These are phyloP conservation scores for Pyrus hybrid DNA, from an alignment of 331 rosid genomes.

Conservation along the genomic window DNA sequence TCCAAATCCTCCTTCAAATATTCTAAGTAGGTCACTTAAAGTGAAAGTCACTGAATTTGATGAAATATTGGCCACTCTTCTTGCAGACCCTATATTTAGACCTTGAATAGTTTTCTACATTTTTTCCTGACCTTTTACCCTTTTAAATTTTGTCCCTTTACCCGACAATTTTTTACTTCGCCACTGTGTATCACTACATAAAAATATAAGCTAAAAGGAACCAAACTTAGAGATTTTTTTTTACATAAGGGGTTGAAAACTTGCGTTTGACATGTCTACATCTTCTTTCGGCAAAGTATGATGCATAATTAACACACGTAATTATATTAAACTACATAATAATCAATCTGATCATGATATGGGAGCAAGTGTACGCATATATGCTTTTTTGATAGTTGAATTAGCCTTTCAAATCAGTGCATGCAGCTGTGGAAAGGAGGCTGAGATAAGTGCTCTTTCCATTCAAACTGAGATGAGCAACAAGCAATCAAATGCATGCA, in stretches of 20 bases:
- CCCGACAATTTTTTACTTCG: too few species aligned
- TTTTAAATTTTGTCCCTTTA: too few species aligned
- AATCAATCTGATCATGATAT: not conserved
- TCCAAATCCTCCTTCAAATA: too few species aligned
- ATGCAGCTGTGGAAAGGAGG: constrained; percentile 9
- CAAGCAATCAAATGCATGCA: not conserved
- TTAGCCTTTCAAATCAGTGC: constrained; percentile 32
- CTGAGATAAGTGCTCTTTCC: constrained; percentile 40
- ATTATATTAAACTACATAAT: not conserved
- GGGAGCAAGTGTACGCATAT: not conserved
- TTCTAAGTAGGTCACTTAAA: too few species aligned
- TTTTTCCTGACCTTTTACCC: too few species aligned
- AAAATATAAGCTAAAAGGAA: too few species aligned
- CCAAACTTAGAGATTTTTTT: not conserved
- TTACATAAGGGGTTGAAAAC: not conserved
- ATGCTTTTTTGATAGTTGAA: constrained; percentile 37
- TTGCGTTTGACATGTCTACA: not conserved
- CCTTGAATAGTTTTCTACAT: too few species aligned
- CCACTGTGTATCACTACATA: too few species aligned
- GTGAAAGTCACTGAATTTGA: too few species aligned
- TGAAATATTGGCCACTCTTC: too few species aligned
- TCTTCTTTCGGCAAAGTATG: not conserved
- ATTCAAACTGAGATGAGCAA: constrained; percentile 10
- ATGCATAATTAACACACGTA: not conserved
- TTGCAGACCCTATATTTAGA: too few species aligned